Percentiles rank a stretch among this genome's conserved stretches.
Evolutionary conservation across 306 rosid genomes (phyloP).

Genomic region (Pyrus pyrifolia): DNA sequence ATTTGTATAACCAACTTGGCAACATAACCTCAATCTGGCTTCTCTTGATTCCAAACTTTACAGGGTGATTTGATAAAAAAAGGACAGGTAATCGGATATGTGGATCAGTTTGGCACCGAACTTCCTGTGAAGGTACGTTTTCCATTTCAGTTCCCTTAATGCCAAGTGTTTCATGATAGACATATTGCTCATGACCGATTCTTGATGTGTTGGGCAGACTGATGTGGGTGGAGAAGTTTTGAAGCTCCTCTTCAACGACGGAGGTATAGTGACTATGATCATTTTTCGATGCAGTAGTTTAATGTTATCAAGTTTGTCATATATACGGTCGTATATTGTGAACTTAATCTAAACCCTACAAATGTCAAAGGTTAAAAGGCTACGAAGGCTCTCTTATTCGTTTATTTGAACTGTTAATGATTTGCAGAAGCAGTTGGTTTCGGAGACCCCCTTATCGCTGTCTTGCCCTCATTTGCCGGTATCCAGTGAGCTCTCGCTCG

Average conservation of each 20-base stretch:
- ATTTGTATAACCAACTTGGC: not conserved
- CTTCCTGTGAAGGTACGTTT: conserved; percentile 76
- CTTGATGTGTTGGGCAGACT: conserved; percentile 60
- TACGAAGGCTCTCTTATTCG: not conserved
- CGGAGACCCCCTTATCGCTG: conserved; percentile 79
- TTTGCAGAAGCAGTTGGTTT: conserved; percentile 87
- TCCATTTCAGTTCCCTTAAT: conserved; percentile 14
- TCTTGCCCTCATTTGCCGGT: conserved; percentile 82
- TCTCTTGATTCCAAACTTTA: conserved; percentile 20
- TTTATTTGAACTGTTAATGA: conserved; percentile 13
- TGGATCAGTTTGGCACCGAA: conserved; percentile 83
- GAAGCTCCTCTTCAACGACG: conserved; percentile 78
- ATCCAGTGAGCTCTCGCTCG: conserved; percentile 42
- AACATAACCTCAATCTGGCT: conserved; percentile 5
- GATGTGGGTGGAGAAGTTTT: conserved; percentile 86
- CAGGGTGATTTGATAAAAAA: conserved; percentile 84
- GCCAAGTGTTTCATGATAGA: conserved; percentile 1
- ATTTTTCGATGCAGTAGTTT: not conserved
- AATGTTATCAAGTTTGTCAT: not conserved
- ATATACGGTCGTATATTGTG: not conserved
- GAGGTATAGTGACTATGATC: conserved; percentile 54
- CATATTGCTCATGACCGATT: conserved; percentile 17
- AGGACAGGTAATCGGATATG: conserved; percentile 88
- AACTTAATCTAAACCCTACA: not conserved
- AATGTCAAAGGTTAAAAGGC: not conserved